These are phyloP conservation scores for Nectriaceae sp. DNA, from an alignment of 2,329 filamentous ascomycete genomes.

Conservation along the genomic window DNA sequence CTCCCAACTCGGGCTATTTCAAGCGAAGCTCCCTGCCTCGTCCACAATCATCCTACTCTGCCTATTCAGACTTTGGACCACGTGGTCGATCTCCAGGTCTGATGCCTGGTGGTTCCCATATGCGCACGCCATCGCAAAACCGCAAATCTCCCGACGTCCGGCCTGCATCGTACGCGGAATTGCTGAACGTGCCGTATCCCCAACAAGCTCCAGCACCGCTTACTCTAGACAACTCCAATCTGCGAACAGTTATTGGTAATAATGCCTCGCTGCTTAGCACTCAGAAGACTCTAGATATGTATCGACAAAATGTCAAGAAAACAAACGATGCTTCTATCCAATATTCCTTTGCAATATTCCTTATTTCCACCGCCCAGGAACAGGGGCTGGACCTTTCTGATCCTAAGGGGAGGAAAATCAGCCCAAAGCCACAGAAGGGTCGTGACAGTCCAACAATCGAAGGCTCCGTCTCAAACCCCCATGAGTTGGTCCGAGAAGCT, in stretches of 20 bases:
- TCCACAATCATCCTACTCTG: constrained; percentile 76
- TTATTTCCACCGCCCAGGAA: constrained; percentile 87
- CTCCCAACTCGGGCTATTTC: constrained; percentile 56
- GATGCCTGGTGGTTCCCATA: constrained; percentile 42
- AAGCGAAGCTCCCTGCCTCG: constrained; percentile 63
- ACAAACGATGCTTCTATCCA: constrained; percentile 87
- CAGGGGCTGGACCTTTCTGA: constrained; percentile 60
- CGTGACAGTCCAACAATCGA: constrained; percentile 49
- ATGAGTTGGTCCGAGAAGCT: constrained; percentile 80
- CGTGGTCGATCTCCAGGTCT: constrained; percentile 63
- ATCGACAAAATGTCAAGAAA: constrained; percentile 95
- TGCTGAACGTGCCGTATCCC: constrained; percentile 73
- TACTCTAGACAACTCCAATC: constrained; percentile 75
- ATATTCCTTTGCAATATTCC: constrained; percentile 94
- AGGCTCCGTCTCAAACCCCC: constrained; percentile 52
- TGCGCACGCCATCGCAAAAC: constrained; percentile 52
- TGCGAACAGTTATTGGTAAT: constrained; percentile 78
- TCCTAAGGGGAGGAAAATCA: constrained; percentile 46
- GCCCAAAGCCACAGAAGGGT: constrained; percentile 49
- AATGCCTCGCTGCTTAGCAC: constrained; percentile 90
- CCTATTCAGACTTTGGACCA: constrained; percentile 66
- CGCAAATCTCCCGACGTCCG: constrained; percentile 59
- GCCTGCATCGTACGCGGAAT: constrained; percentile 57
- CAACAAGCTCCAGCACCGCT: constrained; percentile 71
- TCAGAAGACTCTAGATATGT: constrained; percentile 97